Evolutionary conservation across 352 stramenopile species (phyloP), one percentile per base, ranked within the genome.

Genomic region (Pythium phragmiticola): DNA sequence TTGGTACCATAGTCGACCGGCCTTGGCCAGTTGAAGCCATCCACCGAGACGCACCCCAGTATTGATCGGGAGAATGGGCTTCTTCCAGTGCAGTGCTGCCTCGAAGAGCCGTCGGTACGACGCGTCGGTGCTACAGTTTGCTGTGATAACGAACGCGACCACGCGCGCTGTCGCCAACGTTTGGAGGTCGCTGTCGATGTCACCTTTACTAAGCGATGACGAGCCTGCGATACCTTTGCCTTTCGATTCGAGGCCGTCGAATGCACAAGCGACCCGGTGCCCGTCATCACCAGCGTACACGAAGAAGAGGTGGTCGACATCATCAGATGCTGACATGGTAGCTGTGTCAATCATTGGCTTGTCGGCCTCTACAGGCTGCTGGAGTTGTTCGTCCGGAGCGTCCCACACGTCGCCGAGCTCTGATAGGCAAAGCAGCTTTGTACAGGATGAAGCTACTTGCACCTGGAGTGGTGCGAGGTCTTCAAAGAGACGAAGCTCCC

Each of bases 1-100:
- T 52, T 84, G 69, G 51, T 87, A 87, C 77, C 77, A 87, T 5
- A 87, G 72, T 6, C 74, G 64, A n/a, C 78, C 78, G 7, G 74
- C 75, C 72, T 84, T 80, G 2, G 63, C 72, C n/a, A 84, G 42
- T 14, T 65, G 63, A 7, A 87, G 47, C 77, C 78, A 87, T 1
- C 74, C 68, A 5, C 23, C 47, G 30, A 84, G 58, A 13, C 65
- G 41, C 14, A 65, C 62, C 4, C 66, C 68, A 7, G 74, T 70
- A 33, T 83, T 84, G 34, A 83, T 80, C 0, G 76, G 76, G 0
- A 87, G 51, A 12, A 83, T 52, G 2, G 70, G 68, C 36, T 76
- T 84, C 7, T 58, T 59, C 76, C 67, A 77, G 3, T 63, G 61
- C 5, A 77, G 41, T 0, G 74, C 72, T 4, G 64, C 57, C 17